Base-by-base conservation (phyloP, 805 yeast species). In the Candida succiphila region DNA sequence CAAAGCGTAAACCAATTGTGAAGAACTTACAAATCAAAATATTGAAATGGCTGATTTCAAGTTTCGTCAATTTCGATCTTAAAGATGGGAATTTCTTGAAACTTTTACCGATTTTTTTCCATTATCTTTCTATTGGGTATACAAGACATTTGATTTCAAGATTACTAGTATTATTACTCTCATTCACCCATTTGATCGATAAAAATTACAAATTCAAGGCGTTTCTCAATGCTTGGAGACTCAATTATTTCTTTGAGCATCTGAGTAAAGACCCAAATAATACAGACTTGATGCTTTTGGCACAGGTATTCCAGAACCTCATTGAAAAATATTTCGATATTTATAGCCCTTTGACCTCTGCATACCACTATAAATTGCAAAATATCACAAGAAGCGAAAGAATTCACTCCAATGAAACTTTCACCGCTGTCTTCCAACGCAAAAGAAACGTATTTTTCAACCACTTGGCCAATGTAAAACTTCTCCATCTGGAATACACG, bases 81-180 rank as follows among this genome's bases (percentile, higher is more conserved):
- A 36, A 38, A 16, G 39, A 43, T 30, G 42, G 40, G 16, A 22
- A 34, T 4, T 51, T 35, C 24, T 32, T 52, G 4, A 31, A 33
- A 15, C 14, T 52, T 3, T 36, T 51, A 12, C 46, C 54, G 5
- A 37, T 45, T 13, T 9, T 53, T 12, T 54, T 46, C 38, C 44
- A 47, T 29, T 32, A 48, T 28, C 40, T 54, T 3, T 43, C 52
- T 13, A 45, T 52, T 18, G 58, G 55, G 3, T 55, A 52, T 35
- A 29, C 50, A 5, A 37, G 57, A 33, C 21, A 27, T 4, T 29
- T 39, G 27, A 33, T 53, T n/a, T 23, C 44, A 15, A 29, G 39
- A n/a, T 28, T 55, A 8, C 10, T 53, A 7, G 31, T 43, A 2
- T 43, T 48, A 15, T 24, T 51, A 15, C 25, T 54, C 6, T 37